Base-by-base conservation (phyloP, 164 flowering plant species). In the Paratinospora sagittata region DNA sequence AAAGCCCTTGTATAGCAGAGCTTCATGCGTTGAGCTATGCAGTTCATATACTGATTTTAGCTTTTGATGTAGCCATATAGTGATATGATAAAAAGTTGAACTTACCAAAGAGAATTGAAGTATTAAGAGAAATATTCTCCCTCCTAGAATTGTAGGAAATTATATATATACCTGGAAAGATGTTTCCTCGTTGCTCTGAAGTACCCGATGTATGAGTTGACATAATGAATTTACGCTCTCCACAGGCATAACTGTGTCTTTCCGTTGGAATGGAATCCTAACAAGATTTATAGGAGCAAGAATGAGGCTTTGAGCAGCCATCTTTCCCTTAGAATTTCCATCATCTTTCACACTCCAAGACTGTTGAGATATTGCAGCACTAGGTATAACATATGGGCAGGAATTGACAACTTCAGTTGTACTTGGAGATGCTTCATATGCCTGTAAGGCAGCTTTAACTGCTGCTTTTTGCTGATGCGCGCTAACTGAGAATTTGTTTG, bases 401-500 rank as follows among this genome's bases (percentile, higher is more conserved):
- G 97, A 95, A 85, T 92, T 95, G 78, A 92, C 68, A 67, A 90
- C 84, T 75, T 77, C 90, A 24, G 92, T 79, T 24, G 78, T 77
- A 78, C 82, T 77, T 14, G 88, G 90, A 70, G 90, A 79, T 17
- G 90, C 91, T 79, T 85, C 88, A 81, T 95, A 95, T 49, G 92
- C 90, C 73, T 85, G 85, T 65, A 92, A 21, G 17, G 87, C 90
- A 69, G 89, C 84, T 74, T 83, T 84, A 62, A 95, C 79, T 67
- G 90, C 90, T 17, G 83, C 82, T 67, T 79, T 88, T 75, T 95
- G 97, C 81, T 86, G 96, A 77, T 92, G 92, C 39, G 98, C 98
- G 78, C 97, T 92, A 37, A 92, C 93, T 70, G 98, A 86, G 73
- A 90, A 95, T 73, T 89, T 95, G 75, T 95, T 95, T 57, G 98